Percentiles rank a stretch among this genome's conserved stretches.
phyloP scores from a whole-genome alignment of 139 green algal genomes.

The Spirogloea muscicola region DNA sequence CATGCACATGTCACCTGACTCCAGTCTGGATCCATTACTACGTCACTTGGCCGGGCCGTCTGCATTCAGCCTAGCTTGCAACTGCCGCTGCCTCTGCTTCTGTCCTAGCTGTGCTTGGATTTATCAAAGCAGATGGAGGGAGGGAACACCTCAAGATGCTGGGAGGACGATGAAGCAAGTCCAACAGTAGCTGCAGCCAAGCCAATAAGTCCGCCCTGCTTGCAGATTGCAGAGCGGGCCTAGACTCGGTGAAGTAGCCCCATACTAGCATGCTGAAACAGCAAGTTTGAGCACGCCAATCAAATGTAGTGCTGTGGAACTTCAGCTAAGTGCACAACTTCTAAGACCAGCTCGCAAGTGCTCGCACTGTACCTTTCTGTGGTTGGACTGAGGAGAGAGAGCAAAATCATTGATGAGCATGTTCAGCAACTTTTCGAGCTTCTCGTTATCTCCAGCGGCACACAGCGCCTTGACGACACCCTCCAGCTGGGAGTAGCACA shows the following conservation, averaged over 20 bases:
- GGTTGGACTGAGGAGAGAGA: slow-evolving; percentile 71
- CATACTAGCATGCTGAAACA: too few relatives aligned
- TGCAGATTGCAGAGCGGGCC: too few relatives aligned
- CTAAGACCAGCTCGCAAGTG: too few relatives aligned
- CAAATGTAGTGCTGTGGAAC: too few relatives aligned
- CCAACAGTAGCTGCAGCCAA: slow-evolving; percentile 86
- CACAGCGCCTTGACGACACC: slow-evolving; percentile 43
- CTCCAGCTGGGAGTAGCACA: slow-evolving; percentile 46
- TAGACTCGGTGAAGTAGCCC: too few relatives aligned
- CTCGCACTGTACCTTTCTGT: slow-evolving; percentile 65
- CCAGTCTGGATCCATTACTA: too few relatives aligned
- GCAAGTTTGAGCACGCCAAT: too few relatives aligned
- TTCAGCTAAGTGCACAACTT: too few relatives aligned
- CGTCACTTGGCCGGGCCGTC: too few relatives aligned
- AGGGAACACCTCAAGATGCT: slow-evolving; percentile 24
- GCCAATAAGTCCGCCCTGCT: slow-evolving; percentile 85
- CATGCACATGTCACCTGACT: too few relatives aligned
- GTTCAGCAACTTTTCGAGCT: slow-evolving; percentile 54
- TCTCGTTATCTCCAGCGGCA: slow-evolving; percentile 46
- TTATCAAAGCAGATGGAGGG: background rate
- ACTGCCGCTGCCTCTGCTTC: background rate
- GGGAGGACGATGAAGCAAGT: slow-evolving; percentile 60
- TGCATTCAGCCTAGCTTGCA: background rate
- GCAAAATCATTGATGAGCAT: slow-evolving; percentile 72
- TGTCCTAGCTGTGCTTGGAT: background rate